Base-by-base conservation (phyloP, 495 filamentous ascomycete species). In the Aspergillus homomorphus region DNA sequence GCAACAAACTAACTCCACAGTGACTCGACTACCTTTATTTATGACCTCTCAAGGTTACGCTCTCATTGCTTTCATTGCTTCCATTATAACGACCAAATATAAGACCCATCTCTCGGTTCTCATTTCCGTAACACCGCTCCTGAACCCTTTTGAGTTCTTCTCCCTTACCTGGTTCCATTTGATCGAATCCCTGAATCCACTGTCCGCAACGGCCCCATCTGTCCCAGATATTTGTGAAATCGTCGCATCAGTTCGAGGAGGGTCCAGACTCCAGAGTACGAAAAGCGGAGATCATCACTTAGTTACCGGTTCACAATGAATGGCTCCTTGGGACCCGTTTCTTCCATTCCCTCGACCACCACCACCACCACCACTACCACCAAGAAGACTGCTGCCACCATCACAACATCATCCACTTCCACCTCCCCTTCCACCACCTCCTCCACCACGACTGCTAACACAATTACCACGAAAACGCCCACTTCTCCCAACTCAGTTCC, bases 241-340 rank as follows among this genome's bases (percentile, higher is more conserved):
- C 33, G n/a, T n/a, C n/a, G n/a, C 33, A 38, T 38, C 33, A 38
- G 15, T 38, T 7, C 12, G 6, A 38, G 10, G 4, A 38, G 33
- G 12, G 33, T 38, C 33, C 33, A 38, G 33, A 38, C 33, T 38
- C 44, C 57, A 48, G 62, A 65, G 53, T 67, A 67, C 65, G 65
- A 59, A 46, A 62, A 42, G 55, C 53, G 53, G 52, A 22, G n/a
- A 43, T 28, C 19, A n/a, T 51, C 44, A 43, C 26, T 14, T 2
- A 12, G 49, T 54, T 14, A 54, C 46, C 48, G 20, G 51, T 61
- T 61, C 60, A 68, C 56, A 60, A 68, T 68, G 66, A 61, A 68
- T 59, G 63, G 63, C 53, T 61, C 66, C 56, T 54, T 68, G 53
- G 59, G 63, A 60, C 62, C 62, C 26, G 56, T 61, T 44, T 60